A percentile compares a stretch with the other conserved stretches of the same genome.
Conservation (phyloP, 306 rosid species). For the Cucumis cinereus region DNA sequence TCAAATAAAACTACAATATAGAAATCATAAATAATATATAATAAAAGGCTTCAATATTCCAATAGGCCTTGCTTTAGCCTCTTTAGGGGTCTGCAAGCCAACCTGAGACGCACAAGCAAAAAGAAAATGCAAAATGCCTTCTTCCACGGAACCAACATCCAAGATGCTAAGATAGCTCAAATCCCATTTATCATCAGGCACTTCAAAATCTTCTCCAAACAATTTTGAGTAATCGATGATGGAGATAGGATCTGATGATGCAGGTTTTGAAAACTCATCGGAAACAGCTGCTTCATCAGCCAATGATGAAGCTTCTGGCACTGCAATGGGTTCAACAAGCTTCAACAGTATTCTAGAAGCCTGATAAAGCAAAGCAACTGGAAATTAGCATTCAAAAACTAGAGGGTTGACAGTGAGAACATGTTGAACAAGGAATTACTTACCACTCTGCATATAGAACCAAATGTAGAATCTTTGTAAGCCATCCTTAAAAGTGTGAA, state of each 20-base stretch:
- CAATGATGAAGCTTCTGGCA: conserved; percentile 36
- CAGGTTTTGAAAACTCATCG: conserved; percentile 43
- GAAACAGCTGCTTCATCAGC: conserved; percentile 32
- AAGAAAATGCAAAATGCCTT: conserved; percentile 78
- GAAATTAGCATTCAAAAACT: conserved; percentile 4
- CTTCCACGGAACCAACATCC: conserved; percentile 81
- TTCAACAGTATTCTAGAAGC: conserved; percentile 73
- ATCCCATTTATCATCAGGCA: conserved; percentile 69
- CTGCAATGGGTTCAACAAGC: conserved; percentile 44
- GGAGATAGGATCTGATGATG: conserved; percentile 30
- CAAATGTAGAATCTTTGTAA: conserved; percentile 66
- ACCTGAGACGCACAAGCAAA: conserved; percentile 95
- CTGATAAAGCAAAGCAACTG: conserved; percentile 30
- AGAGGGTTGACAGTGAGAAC: conserved; percentile 5
- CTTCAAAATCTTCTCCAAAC: conserved; percentile 73
- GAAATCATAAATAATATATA: background rate
- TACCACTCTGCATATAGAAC: conserved; percentile 80
- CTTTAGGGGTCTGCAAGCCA: conserved; percentile 11
- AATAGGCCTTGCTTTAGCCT: background rate
- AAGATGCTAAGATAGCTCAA: conserved; percentile 57
- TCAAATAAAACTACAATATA: conserved; percentile 1
- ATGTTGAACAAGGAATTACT: conserved; percentile 11
- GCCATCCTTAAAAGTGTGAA: conserved; percentile 78
- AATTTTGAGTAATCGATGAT: conserved; percentile 60
- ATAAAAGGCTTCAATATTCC: conserved; percentile 12